Evolutionary conservation across 768 basidiomycete species (phyloP).

Genomic region (Chalciporus pseudorubinellus): DNA sequence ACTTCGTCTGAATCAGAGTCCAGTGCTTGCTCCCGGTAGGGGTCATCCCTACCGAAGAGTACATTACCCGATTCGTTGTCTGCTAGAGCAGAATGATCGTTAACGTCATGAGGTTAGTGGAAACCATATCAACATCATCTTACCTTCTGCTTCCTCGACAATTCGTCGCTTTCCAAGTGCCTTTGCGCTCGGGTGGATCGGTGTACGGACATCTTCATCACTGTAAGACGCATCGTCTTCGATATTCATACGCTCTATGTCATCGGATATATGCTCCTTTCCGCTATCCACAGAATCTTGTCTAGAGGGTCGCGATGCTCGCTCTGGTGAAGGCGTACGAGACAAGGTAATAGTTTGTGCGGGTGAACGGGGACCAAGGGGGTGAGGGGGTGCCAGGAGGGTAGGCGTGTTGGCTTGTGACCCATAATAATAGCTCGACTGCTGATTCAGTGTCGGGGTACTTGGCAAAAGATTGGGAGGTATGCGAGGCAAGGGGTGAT

Average conservation of each 20-base stretch:
- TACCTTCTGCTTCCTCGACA: constrained; percentile 49
- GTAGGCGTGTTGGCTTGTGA: constrained; percentile 30
- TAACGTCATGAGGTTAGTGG: not conserved
- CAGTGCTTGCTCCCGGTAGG: constrained; percentile 30
- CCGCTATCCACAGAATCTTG: constrained; percentile 25
- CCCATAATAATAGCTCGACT: constrained; percentile 14
- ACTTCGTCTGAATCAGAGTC: constrained; percentile 55
- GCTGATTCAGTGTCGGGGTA: constrained; percentile 13
- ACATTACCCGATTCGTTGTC: constrained; percentile 57
- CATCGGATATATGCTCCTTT: constrained; percentile 23
- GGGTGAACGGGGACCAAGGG: constrained; percentile 71
- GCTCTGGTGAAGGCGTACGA: constrained; percentile 70
- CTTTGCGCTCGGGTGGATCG: constrained; percentile 75
- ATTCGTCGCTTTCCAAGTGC: constrained; percentile 83
- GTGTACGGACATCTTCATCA: constrained; percentile 36
- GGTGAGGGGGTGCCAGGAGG: constrained; percentile 64
- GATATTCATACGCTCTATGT: constrained; percentile 28
- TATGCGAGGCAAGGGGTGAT: constrained; percentile 40
- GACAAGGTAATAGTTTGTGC: constrained; percentile 46
- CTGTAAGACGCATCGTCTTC: constrained; percentile 19
- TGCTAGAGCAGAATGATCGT: constrained; percentile 2
- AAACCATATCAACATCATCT: constrained; percentile 16
- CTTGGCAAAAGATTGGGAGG: constrained; percentile 28
- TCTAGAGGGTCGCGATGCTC: constrained; percentile 22
- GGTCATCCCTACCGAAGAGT: constrained; percentile 43